Base-by-base conservation (phyloP, 2,329 filamentous ascomycete genomes). In the Xylariaceae sp. region DNA sequence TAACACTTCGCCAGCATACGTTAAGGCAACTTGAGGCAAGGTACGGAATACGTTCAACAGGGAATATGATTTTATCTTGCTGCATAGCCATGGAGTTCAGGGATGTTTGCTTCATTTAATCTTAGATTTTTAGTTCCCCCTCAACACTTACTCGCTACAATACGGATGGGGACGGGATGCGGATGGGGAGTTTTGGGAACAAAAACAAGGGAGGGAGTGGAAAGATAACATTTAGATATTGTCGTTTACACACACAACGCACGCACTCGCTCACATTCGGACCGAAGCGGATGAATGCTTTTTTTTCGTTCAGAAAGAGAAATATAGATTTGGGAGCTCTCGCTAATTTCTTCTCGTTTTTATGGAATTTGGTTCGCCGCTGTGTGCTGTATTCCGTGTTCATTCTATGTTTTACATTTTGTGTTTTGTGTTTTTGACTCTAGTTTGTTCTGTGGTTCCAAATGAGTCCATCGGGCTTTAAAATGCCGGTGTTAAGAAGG, bases 81-180 rank as follows among this genome's bases (percentile, higher is more conserved):
- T 63, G 66, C 69, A 71, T 71, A 71, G 69, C 70, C 64, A 65
- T 51, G 70, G 70, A 68, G 70, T 72, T 69, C 49, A 9, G 66
- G 59, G 53, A 54, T 58, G 48, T 51, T 59, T 57, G 9, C 51
- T 56, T 56, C 41, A 35, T 9, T 49, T 55, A 8, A 44, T 48
- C 44, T 13, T 52, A 34, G 37, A 7, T 45, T 55, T 10, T 23
- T 18, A 35, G 10, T n/a, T 15, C 10, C 7, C 30, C 23, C 35
- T 49, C 15, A 17, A 41, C 37, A 41, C 37, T 41, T 13, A 41
- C 37, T 41, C 15, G 4, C 11, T 1, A 39, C 41, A 11, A 17
- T n/a, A 18, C 23, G 15, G 48, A 4, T 35, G 51, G 45, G 23
- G n/a, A 30, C 11, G n/a, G 51, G 10, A 45, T 4, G 4, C 15